Evolutionary conservation across 2,329 filamentous ascomycete species (phyloP), one percentile per base, ranked within the genome.

Genomic region (Colletotrichum simmondsii): DNA sequence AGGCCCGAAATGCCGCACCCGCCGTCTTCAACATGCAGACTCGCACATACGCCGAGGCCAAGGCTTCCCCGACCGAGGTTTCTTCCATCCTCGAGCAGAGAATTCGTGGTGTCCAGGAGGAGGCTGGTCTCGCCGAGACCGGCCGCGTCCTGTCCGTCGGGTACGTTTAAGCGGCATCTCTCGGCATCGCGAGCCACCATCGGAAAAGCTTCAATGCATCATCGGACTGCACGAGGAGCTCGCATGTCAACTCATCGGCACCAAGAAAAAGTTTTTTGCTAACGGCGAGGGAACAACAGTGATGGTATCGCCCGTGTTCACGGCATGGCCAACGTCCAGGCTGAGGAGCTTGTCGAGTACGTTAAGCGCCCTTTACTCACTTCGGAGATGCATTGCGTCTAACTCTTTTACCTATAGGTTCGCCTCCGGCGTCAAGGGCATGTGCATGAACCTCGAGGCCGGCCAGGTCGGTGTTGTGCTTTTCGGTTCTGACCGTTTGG

Each of bases 371-470:
- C 58, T 49, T 64, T 46, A 58, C 58, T 32, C 42, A 35, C 72
- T 61, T 72, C 72, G 56, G 64, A 60, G 46, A 53, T 67, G 42
- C 35, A 28, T 49, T 61, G 56, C 49, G 22, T 71, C 71, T 73
- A 66, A 73, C 57, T 19, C 11, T 11, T 24, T 7, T 10, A 56
- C 32, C 26, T 46, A 30, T 78, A 98, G 95, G 91, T 99, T 99
- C 90, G 95, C 97, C 83, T 99, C 97, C 78, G 97, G 97, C 87
- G 97, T 98, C 88, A 98, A 98, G 93, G 97, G 97, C 87, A 99
- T 99, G 97, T 98, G 96, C 94, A 98, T 99, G 96, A 99, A 99
- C 94, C 93, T 99, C 88, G 97, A 99, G 90, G 97, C 97, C 87
- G 97, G 97, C 87, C 97, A 98, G 89, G 97, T 99, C 89, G 97